A percentile compares a stretch with the other conserved stretches of the same genome.
Evolutionary conservation across 768 basidiomycete genomes (phyloP).

Genomic region (Rhodosporidiobolus odoratus): DNA sequence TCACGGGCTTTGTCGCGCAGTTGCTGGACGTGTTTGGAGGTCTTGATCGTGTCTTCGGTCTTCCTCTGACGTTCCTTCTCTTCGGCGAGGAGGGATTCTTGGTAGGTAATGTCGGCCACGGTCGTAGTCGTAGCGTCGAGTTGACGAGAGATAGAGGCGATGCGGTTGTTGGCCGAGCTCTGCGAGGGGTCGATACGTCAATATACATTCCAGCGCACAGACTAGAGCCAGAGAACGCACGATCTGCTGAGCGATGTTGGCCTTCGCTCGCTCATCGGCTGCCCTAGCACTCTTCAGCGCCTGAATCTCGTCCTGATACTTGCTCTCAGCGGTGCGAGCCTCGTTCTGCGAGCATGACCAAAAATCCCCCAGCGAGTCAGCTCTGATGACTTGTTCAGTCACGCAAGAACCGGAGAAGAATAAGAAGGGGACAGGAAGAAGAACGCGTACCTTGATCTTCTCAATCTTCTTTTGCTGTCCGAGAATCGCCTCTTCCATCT

Average conservation of each 20-base stretch:
- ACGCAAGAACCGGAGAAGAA: background rate
- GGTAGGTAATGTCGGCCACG: slow-evolving; percentile 51
- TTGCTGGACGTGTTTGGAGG: slow-evolving; percentile 14
- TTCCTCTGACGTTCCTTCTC: slow-evolving; percentile 46
- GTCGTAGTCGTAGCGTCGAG: slow-evolving; percentile 45
- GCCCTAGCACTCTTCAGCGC: slow-evolving; percentile 55
- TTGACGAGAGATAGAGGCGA: slow-evolving; percentile 43
- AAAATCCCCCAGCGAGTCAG: background rate
- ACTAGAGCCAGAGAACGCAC: slow-evolving; percentile 37
- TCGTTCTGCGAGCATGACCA: slow-evolving; percentile 40
- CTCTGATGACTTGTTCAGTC: background rate
- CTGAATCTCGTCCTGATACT: slow-evolving; percentile 58
- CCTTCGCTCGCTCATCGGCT: slow-evolving; percentile 44
- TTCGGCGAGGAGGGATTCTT: slow-evolving; percentile 48
- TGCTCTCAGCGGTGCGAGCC: slow-evolving; percentile 47
- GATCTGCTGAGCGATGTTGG: slow-evolving; percentile 44
- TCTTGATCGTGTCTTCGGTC: slow-evolving; percentile 15
- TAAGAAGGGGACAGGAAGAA: background rate
- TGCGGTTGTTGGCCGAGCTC: slow-evolving; percentile 43
- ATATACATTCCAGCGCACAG: background rate
- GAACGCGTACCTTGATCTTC: slow-evolving; percentile 36
- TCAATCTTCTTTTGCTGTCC: slow-evolving; percentile 30
- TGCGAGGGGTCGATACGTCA: slow-evolving; percentile 18
- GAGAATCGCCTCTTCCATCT: slow-evolving; percentile 52
- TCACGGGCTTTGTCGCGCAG: slow-evolving; percentile 41